phyloP scores from a whole-genome alignment of 805 yeast species.

The Metschnikowia sp. region DNA sequence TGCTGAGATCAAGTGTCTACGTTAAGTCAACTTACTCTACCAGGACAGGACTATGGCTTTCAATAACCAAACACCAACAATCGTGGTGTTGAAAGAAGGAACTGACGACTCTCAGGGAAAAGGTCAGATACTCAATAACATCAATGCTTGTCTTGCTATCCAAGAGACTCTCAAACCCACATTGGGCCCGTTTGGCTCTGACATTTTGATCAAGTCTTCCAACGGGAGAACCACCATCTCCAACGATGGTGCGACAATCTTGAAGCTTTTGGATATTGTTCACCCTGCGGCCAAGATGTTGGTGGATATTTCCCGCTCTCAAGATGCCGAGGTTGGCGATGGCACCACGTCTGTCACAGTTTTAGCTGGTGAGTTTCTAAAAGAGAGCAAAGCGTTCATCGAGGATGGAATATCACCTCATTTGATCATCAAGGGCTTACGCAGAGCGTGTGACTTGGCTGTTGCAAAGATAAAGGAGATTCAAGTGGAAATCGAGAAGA shows the following conservation, averaged over 20 bases:
- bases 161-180: conserved; percentile 95
- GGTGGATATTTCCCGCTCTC: conserved; percentile 92
- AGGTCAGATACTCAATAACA: conserved; percentile 92
- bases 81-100: conserved; percentile 96
- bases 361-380: conserved; percentile 89
- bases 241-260: conserved; percentile 96
- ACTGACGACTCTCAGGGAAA: conserved; percentile 96
- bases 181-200: conserved; percentile 96
- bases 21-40: not conserved
- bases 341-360: conserved; percentile 97
- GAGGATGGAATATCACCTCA: conserved; percentile 97
- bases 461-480: conserved; percentile 69
- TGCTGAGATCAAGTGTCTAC: not conserved
- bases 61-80: conserved; percentile 94
- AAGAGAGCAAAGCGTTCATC: conserved; percentile 84
- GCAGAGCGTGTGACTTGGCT: conserved; percentile 77
- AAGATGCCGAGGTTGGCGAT: conserved; percentile 98
- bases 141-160: conserved; percentile 95
- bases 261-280: conserved; percentile 87
- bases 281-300: conserved; percentile 98
- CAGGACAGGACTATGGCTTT: conserved; percentile 58
- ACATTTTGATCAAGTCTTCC: conserved; percentile 80
- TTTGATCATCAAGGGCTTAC: conserved; percentile 80
- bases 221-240: conserved; percentile 91
- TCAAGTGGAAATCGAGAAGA: conserved; percentile 63